Base-by-base conservation (phyloP, 371 early-diverging fungal genomes). In the Mucor irregularis region DNA sequence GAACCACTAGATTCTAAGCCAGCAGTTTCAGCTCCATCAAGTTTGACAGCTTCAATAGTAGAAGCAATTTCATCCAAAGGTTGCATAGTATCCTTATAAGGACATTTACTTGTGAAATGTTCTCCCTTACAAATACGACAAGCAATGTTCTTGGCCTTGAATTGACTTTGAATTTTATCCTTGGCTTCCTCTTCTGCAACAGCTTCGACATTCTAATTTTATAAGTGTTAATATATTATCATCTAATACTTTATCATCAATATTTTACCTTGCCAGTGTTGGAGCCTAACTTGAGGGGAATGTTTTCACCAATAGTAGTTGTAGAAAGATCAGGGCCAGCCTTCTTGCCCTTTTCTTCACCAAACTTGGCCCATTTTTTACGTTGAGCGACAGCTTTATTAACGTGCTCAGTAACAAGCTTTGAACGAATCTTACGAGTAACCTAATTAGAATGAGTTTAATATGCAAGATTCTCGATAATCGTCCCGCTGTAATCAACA, bases 111-210 rank as follows among this genome's bases (percentile, higher is more conserved):
- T 26, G 98, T 97, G 76, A 90, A 96, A 82, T 98, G 98, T 56
- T 91, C 93, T 57, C 96, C 95, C 65, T 94, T 93, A 82, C 98
- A 98, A 56, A 90, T 87, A 80, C 98, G 93, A 82, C 98, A 98
- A 49, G 85, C 79, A 78, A 98, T 96, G 68, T 90, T 92, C 71
- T 83, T 87, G 76, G 82, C 79, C 67, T 89, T 84, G 21, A 81
- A 64, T 57, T 72, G 73, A 46, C 63, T 57, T 30, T 66, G 58
- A 21, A 73, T 44, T 49, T 76, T 73, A n/a, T 66, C 69, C 49
- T 70, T 69, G 22, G 76, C 73, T 49, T 80, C 83, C 64, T 87
- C 81, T 34, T 83, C 87, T 16, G 81, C 85, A 31, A 66, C 82
- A 24, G 73, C 71, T 25, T 81, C 79, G 30, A 66, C 74, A 52